Conservation (phyloP, 2,329 filamentous ascomycete species). For the Taxawa tesnikishii region DNA sequence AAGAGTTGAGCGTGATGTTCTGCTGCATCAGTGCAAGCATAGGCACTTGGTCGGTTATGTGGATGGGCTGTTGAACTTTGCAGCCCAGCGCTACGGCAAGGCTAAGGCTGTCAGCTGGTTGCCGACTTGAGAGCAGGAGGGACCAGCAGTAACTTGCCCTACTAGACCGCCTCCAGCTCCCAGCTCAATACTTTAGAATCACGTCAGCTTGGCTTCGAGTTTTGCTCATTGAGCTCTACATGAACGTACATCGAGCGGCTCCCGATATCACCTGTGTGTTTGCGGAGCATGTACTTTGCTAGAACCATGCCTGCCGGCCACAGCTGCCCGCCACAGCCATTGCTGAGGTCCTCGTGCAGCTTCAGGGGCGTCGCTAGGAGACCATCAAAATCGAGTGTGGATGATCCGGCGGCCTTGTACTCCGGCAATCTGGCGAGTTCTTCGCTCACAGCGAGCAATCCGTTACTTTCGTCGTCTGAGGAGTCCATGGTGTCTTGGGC, state of each 20-base stretch:
- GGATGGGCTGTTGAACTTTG: slow-evolving; percentile 44
- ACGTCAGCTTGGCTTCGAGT: slow-evolving; percentile 3
- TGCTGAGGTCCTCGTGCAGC: slow-evolving; percentile 72
- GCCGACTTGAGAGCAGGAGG: neutral
- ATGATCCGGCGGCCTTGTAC: slow-evolving; percentile 40
- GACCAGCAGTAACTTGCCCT: slow-evolving; percentile 29
- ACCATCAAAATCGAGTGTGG: slow-evolving; percentile 54
- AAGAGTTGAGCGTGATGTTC: slow-evolving; percentile 72
- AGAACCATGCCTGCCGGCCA: slow-evolving; percentile 93
- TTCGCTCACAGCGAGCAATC: slow-evolving; percentile 28
- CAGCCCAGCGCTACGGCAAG: slow-evolving; percentile 48
- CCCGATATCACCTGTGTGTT: slow-evolving; percentile 50
- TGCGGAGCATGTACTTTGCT: slow-evolving; percentile 71
- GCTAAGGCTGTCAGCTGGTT: slow-evolving; percentile 15
- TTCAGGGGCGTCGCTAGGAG: slow-evolving; percentile 56
- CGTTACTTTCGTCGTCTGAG: slow-evolving; percentile 4
- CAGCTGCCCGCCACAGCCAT: slow-evolving; percentile 83
- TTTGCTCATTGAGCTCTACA: slow-evolving; percentile 3
- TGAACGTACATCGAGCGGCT: slow-evolving; percentile 60
- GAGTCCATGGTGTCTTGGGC: slow-evolving; percentile 1
- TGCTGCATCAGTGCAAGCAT: slow-evolving; percentile 79
- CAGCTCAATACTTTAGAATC: slow-evolving; percentile 59
- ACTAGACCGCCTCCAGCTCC: slow-evolving; percentile 87
- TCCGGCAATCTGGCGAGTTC: slow-evolving; percentile 43
- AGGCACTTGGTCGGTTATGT: slow-evolving; percentile 75